Evolutionary conservation across 1,284 basidiomycete genomes (phyloP), one percentile per base, ranked within the genome.

Genomic region (Salmacisia buchloeana): DNA sequence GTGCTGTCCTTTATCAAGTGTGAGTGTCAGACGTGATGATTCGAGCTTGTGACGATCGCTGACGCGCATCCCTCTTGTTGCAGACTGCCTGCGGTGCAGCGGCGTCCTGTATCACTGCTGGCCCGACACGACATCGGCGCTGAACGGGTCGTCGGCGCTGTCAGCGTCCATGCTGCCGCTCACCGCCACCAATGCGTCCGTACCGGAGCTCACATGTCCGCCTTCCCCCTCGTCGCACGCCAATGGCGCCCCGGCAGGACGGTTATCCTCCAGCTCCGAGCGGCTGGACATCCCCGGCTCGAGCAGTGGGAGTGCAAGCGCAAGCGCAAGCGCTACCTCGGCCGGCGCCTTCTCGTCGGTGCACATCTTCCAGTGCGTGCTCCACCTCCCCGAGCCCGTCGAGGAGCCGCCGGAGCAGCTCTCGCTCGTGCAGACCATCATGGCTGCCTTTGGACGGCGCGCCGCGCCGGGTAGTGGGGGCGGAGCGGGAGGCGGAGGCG

Each of bases 61-160:
- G n/a, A 43, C 41, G 18, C 1, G 18, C 23, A 6, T 7, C 41
- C 23, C 23, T 27, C 5, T 29, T 29, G 23, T 5, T 13, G 34
- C 4, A 54, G 49, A 85, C 65, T 82, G 83, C 31, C 72, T 85
- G 7, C 82, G 84, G 13, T 84, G 82, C 23, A 78, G 81, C 0
- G 84, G 84, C 1, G 83, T 85, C 61, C 72, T 85, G 29, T 85
- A 84, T 69, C 84, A 85, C 70, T 79, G 67, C 43, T 76, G 73
- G 74, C 73, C 73, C 23, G 74, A 76, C 57, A 64, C 68, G 7
- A 66, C 64, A 58, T 71, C 71, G n/a, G 23, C 58, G 27, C 13
- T 33, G n/a, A 9, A 18, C 15, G 43, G 29, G 21, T 29, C 43
- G 0, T 2, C 43, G 31, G 15, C 27, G 3, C 21, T 25, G 12